Base-by-base conservation (phyloP, 2,329 filamentous ascomycete species). In the Paracoccidioides lutzii region DNA sequence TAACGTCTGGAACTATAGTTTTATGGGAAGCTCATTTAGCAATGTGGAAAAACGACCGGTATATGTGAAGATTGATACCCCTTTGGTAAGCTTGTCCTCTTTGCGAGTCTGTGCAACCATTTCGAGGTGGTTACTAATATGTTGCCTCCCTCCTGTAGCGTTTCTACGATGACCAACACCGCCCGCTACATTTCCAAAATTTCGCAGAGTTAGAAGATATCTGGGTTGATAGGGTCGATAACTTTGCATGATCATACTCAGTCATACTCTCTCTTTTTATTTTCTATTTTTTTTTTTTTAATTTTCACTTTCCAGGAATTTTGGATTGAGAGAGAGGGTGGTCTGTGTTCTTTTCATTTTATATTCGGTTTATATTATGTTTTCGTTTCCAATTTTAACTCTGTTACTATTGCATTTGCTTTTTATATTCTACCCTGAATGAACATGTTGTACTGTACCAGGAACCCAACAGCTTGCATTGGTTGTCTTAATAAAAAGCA, bases 121-220 rank as follows among this genome's bases (percentile, higher is more conserved):
- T 5, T 42, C 48, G 33, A 40, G 5, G 14, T 14, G 4, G 53
- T 51, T 7, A 49, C 59, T 60, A 55, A 60, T 40, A 28, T 51
- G 22, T 15, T 57, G 1, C 35, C 48, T 55, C 14, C 53, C 35
- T 32, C 55, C 30, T 58, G 43, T 58, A 71, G 59, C 79, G 87
- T 7, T 97, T 95, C 74, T 98, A 98, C 74, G 90, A 87, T 67
- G 90, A 90, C 64, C 80, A 90, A 64, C 94, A 98, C 72, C 82
- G 93, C 32, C 90, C 91, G 14, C 76, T 96, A 55, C 93, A 98
- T 75, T 98, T 98, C 80, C 86, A 91, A 70, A 95, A 90, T 72
- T 98, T 98, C 74, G 89, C 90, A 0, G 91, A 98, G 76, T 73
- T 98, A 69, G 93, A 98, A 75, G 91, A 98, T 72, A 87, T 95